These are phyloP conservation scores for Parastagonospora nodorum DNA, from an alignment of 2,329 filamentous ascomycete species.

Conservation along the genomic window DNA sequence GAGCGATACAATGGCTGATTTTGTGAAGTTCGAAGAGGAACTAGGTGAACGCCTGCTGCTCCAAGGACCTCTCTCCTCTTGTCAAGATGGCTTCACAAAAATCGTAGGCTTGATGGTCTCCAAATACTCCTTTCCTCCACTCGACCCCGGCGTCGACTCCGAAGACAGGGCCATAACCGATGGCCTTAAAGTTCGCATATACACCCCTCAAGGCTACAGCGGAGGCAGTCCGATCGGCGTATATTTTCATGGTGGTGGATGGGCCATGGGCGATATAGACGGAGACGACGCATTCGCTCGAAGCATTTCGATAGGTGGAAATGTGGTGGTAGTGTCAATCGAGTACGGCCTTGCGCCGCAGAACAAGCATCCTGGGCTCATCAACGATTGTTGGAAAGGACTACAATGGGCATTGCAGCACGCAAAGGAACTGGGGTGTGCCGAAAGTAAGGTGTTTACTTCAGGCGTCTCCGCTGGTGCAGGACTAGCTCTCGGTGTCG, in stretches of 20 bases:
- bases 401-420: conserved; percentile 39
- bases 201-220: conserved; percentile 38
- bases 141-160: conserved; percentile 38
- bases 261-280: conserved; percentile 45
- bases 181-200: conserved; percentile 41
- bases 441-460: conserved; percentile 38
- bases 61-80: conserved; percentile 24
- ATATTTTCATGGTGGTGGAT: conserved; percentile 46
- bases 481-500: conserved; percentile 44
- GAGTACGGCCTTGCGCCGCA: conserved; percentile 44
- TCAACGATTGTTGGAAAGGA: conserved; percentile 44
- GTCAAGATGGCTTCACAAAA: conserved; percentile 23
- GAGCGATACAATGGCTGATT: conserved; percentile 18
- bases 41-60: conserved; percentile 34
- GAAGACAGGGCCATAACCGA: conserved; percentile 34
- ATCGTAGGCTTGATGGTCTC: conserved; percentile 24
- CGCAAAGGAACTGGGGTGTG: conserved; percentile 27
- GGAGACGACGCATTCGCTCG: conserved; percentile 38
- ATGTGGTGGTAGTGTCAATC: conserved; percentile 41
- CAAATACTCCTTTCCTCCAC: conserved; percentile 36
- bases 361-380: conserved; percentile 39
- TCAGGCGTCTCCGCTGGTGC: conserved; percentile 49
- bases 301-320: conserved; percentile 27
- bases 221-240: conserved; percentile 40
- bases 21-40: conserved; percentile 38